Conservation (phyloP, 768 basidiomycete genomes). For the Suillus discolor region DNA sequence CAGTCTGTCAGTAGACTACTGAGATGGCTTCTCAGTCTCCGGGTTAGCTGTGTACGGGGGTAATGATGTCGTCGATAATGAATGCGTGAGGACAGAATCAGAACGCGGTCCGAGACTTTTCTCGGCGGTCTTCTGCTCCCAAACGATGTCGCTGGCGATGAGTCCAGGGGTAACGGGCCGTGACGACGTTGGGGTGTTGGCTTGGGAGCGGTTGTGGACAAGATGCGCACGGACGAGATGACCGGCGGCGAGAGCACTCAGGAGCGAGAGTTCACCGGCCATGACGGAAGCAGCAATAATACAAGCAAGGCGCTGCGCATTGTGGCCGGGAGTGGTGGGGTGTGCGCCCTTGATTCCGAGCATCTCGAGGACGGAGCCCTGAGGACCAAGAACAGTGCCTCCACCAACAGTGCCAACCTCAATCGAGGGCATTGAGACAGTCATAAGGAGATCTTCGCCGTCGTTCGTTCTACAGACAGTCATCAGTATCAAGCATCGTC, state of each 20-base stretch:
- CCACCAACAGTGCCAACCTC: conserved; percentile 99
- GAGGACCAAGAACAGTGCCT: conserved; percentile 90
- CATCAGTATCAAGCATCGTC: conserved; percentile 9
- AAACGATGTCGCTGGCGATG: conserved; percentile 21
- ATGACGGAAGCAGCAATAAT: conserved; percentile 92
- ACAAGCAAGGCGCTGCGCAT: conserved; percentile 87
- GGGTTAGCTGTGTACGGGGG: conserved; percentile 41
- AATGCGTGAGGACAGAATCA: conserved; percentile 31
- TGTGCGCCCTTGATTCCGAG: conserved; percentile 93
- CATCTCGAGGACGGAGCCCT: conserved; percentile 89
- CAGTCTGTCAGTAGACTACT: background rate
- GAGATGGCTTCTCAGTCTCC: conserved; percentile 22
- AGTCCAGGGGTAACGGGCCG: conserved; percentile 62
- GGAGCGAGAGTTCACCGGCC: conserved; percentile 93
- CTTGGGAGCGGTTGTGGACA: conserved; percentile 85
- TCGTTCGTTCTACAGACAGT: conserved; percentile 69
- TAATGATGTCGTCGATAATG: conserved; percentile 41
- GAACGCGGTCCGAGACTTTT: conserved; percentile 11
- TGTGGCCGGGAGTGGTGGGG: conserved; percentile 81
- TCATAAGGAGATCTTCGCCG: conserved; percentile 89
- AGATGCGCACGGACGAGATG: conserved; percentile 94
- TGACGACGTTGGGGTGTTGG: conserved; percentile 73
- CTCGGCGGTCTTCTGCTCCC: conserved; percentile 24
- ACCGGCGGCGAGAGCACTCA: conserved; percentile 92
- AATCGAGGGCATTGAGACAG: conserved; percentile 97